These are phyloP conservation scores for Rhizopus sp. DNA, from an alignment of 371 early-diverging fungal genomes.

Conservation along the genomic window DNA sequence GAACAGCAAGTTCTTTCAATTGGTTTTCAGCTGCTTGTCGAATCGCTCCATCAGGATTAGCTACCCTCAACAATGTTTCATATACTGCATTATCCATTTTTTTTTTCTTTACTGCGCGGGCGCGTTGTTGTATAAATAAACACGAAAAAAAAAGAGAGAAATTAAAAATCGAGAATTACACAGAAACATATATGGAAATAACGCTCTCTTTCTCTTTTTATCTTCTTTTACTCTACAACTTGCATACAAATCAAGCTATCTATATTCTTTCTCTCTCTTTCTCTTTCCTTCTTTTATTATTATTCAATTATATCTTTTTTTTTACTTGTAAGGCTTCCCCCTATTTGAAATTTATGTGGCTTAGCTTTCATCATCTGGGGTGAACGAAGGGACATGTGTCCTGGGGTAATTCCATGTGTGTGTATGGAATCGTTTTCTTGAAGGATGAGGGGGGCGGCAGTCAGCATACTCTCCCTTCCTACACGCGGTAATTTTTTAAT, in stretches of 20 bases:
- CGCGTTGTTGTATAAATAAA: background rate
- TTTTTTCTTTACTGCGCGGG: slow-evolving; percentile 1
- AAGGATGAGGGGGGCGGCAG: background rate
- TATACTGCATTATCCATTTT: slow-evolving; percentile 75
- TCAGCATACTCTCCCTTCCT: background rate
- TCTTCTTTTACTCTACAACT: too few relatives aligned
- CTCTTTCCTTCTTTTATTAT: background rate
- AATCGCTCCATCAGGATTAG: slow-evolving; percentile 66
- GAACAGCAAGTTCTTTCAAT: slow-evolving; percentile 66
- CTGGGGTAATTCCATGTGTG: background rate
- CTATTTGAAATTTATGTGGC: background rate
- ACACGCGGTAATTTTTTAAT: background rate
- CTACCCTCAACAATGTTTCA: slow-evolving; percentile 67
- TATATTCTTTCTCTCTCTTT: background rate
- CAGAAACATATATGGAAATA: background rate
- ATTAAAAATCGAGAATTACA: background rate
- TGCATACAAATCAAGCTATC: too few relatives aligned
- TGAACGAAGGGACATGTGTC: too few relatives aligned
- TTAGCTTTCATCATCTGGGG: background rate
- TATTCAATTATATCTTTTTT: background rate
- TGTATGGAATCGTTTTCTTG: background rate
- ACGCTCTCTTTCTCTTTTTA: too few relatives aligned
- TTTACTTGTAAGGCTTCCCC: background rate
- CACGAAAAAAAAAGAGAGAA: background rate
- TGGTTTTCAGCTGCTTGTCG: slow-evolving; percentile 72